Conservation (phyloP, 1,139 yeast genomes). For the Scheffersomyces insectosa region DNA sequence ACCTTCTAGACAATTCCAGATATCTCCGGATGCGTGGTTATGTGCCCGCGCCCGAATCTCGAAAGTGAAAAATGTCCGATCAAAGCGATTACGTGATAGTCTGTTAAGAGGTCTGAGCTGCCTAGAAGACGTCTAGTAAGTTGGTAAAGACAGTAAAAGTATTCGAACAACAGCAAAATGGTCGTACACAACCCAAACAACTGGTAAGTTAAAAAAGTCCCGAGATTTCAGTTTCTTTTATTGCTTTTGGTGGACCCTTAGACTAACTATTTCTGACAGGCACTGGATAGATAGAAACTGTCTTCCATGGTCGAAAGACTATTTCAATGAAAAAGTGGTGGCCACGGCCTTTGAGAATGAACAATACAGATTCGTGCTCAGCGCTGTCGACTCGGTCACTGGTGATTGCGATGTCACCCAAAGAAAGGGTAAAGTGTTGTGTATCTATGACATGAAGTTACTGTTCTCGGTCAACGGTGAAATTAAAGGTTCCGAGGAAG, state of each 20-base stretch:
- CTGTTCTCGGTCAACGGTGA: constrained; percentile 45
- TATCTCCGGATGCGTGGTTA: too few species aligned
- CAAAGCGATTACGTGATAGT: too few species aligned
- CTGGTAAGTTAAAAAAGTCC: constrained; percentile 51
- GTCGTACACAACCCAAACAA: constrained; percentile 82
- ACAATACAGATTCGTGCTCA: constrained; percentile 34
- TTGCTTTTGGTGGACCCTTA: too few species aligned
- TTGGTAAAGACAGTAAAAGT: too few species aligned
- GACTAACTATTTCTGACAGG: constrained; percentile 40
- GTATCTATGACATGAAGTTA: constrained; percentile 67
- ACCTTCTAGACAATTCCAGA: too few species aligned
- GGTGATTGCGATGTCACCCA: constrained; percentile 85
- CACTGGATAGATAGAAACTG: constrained; percentile 86
- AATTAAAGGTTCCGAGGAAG: constrained; percentile 21
- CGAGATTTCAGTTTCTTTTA: neutral
- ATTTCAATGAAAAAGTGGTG: constrained; percentile 48
- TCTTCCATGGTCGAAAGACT: constrained; percentile 70
- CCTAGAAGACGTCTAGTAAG: too few species aligned
- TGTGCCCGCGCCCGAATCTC: too few species aligned
- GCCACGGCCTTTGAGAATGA: constrained; percentile 37
- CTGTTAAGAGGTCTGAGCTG: too few species aligned
- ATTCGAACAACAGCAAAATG: constrained; percentile 34
- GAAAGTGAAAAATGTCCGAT: too few species aligned
- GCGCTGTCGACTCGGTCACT: constrained; percentile 44
- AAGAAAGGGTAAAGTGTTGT: constrained; percentile 76